Conservation (phyloP, 345 rosid genomes). For the Balakata baccata region DNA sequence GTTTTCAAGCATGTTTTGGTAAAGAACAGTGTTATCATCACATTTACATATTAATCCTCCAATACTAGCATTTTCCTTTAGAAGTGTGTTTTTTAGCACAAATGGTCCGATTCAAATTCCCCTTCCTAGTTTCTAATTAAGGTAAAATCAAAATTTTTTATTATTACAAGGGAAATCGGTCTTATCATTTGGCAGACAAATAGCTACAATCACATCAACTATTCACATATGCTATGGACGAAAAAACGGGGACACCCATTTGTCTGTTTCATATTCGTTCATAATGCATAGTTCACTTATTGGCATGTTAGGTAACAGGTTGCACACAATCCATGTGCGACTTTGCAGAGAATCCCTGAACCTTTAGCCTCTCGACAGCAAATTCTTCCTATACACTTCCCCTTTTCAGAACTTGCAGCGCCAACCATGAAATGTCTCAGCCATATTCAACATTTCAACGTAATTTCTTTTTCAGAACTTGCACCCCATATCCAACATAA, state of each 20-base stretch:
- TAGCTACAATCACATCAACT: neutral
- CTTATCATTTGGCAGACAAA: neutral
- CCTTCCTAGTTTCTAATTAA: too few relatives aligned
- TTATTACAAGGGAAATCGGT: neutral
- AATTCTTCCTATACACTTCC: neutral
- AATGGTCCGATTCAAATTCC: too few relatives aligned
- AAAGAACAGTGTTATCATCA: too few relatives aligned
- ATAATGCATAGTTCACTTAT: neutral
- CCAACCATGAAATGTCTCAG: neutral
- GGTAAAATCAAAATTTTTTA: neutral
- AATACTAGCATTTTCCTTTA: too few relatives aligned
- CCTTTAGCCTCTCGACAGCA: conserved; percentile 6
- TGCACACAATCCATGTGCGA: neutral
- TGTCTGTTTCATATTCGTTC: neutral
- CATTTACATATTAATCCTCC: too few relatives aligned
- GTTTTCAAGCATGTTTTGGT: too few relatives aligned
- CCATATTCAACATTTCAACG: neutral
- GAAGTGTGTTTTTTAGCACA: too few relatives aligned
- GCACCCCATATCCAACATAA: neutral
- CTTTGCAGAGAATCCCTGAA: neutral
- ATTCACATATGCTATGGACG: neutral
- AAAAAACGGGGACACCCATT: neutral
- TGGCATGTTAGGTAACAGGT: neutral
- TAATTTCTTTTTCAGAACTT: neutral
- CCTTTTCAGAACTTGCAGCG: neutral